These are phyloP conservation scores for Clarireedia paspali DNA, from an alignment of 2,329 filamentous ascomycete species.

Conservation along the genomic window DNA sequence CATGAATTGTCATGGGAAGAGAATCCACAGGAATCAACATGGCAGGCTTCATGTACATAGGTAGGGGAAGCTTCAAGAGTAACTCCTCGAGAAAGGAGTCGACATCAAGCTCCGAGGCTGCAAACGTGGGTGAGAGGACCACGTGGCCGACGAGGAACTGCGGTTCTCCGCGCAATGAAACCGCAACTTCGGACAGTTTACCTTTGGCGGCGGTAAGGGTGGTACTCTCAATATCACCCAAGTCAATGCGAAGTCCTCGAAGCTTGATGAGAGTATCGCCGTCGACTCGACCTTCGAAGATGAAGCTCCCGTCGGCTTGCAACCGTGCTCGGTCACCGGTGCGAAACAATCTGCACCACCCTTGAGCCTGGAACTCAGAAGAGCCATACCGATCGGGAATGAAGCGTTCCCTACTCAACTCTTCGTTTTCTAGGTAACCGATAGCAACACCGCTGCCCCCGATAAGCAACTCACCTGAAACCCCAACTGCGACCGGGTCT, in stretches of 20 bases:
- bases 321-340: conserved; percentile 30
- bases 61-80: not conserved
- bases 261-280: conserved; percentile 33
- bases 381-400: conserved; percentile 6
- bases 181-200: conserved; percentile 24
- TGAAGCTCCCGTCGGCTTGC: conserved; percentile 24
- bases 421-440: conserved; percentile 31
- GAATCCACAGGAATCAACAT: not conserved
- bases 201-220: conserved; percentile 23
- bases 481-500: conserved; percentile 32
- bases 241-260: conserved; percentile 34
- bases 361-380: not conserved
- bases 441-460: conserved; percentile 31
- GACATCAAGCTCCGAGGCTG: not conserved
- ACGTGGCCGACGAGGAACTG: not conserved
- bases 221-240: conserved; percentile 33
- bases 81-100: not conserved
- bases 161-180: conserved; percentile 11
- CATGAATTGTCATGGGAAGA: not conserved
- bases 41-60: not conserved
- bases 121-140: not conserved
- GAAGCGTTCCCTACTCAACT: conserved; percentile 11
- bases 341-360: conserved; percentile 17
- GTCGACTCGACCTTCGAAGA: conserved; percentile 28
- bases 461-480: conserved; percentile 37